Evolutionary conservation across 176 grass and related monocot genomes (phyloP).

Genomic region (Musa beccarii): DNA sequence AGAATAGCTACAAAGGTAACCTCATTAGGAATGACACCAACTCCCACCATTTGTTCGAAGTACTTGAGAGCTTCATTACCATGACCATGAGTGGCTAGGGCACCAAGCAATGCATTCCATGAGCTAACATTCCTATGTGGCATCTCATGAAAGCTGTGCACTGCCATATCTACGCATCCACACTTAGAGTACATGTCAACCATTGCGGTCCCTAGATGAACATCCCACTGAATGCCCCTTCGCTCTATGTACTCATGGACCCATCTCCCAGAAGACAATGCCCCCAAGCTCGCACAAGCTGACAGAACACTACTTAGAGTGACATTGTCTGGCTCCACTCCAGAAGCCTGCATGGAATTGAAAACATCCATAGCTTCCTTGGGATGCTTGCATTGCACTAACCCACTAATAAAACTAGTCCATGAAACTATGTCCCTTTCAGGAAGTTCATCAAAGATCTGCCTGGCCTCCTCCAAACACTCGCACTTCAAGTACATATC

Average conservation of each 20-base stretch:
- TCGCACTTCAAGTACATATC: conserved; percentile 48
- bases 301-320: conserved; percentile 38
- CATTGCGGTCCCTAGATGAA: conserved; percentile 41
- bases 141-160: conserved; percentile 35
- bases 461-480: conserved; percentile 22
- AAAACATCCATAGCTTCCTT: conserved; percentile 29
- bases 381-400: conserved; percentile 35
- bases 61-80: conserved; percentile 22
- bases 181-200: conserved; percentile 43
- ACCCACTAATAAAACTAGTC: conserved; percentile 38
- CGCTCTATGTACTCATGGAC: conserved; percentile 39
- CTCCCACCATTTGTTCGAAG: conserved; percentile 32
- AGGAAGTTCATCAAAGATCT: conserved; percentile 26
- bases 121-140: conserved; percentile 34
- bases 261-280: conserved; percentile 33
- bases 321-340: conserved; percentile 31
- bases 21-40: conserved; percentile 29
- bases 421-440: conserved; percentile 38
- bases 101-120: conserved; percentile 46
- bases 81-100: conserved; percentile 30
- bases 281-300: conserved; percentile 34
- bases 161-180: conserved; percentile 29
- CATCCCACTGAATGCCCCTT: conserved; percentile 37
- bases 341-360: conserved; percentile 32
- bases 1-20: conserved; percentile 34